A percentile compares a stretch with the other conserved stretches of the same genome.
Conservation (phyloP, 805 yeast species). For the Komagataella mondaviorum region DNA sequence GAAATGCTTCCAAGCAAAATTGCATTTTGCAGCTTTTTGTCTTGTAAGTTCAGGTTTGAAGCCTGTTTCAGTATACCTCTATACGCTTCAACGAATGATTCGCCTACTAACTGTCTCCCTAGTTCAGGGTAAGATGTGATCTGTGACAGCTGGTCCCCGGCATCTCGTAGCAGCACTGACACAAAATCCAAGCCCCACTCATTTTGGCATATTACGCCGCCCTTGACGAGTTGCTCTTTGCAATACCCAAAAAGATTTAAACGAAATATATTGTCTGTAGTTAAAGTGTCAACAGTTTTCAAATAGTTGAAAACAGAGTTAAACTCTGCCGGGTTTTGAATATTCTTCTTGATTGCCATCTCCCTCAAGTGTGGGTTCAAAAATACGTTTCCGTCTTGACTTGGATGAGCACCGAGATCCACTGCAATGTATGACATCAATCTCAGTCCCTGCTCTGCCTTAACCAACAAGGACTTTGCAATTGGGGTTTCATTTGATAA, state of each 20-base stretch:
- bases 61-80: constrained; percentile 13
- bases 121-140: constrained; percentile 16
- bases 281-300: constrained; percentile 29
- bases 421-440: constrained; percentile 30
- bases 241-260: constrained; percentile 38
- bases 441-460: constrained; percentile 27
- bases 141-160: constrained; percentile 33
- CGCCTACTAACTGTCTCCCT: constrained; percentile 18
- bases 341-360: neutral
- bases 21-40: neutral
- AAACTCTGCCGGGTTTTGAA: neutral
- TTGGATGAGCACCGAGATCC: constrained; percentile 20
- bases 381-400: constrained; percentile 4
- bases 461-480: constrained; percentile 18
- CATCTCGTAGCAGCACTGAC: constrained; percentile 32
- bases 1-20: neutral
- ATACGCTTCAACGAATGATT: constrained; percentile 26
- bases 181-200: constrained; percentile 30
- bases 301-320: constrained; percentile 8
- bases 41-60: neutral
- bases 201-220: constrained; percentile 18
- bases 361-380: constrained; percentile 1
- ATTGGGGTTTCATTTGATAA: constrained; percentile 21
- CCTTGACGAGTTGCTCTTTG: constrained; percentile 16
- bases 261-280: constrained; percentile 24